Percentiles rank a stretch among this genome's conserved stretches.
phyloP scores from a whole-genome alignment of 768 basidiomycete genomes.

The Candolleomyces efflorescens region DNA sequence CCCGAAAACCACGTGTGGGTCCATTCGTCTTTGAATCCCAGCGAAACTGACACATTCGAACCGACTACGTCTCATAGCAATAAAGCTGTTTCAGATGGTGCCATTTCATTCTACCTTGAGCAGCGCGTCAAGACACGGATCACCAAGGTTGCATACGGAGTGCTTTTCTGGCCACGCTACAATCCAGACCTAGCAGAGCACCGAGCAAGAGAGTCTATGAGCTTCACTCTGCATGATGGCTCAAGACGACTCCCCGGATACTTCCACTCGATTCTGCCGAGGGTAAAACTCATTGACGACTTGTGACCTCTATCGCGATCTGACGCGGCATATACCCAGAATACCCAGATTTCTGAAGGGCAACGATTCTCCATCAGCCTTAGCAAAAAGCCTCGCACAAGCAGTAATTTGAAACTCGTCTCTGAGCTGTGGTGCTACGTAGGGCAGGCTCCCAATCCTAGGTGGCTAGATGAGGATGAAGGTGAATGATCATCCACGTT shows the following conservation, averaged over 20 bases:
- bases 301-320: no score
- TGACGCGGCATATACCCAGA: no score
- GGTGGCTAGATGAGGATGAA: no score
- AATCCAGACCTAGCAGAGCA: conserved; percentile 10
- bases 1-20: conserved; percentile 46
- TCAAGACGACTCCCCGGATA: background rate
- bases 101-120: conserved; percentile 13
- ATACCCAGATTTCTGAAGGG: background rate
- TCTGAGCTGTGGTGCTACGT: no score
- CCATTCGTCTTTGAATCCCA: background rate
- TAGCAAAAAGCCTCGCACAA: background rate
- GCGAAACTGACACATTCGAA: background rate
- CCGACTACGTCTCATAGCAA: conserved; percentile 10
- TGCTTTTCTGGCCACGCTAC: conserved; percentile 1
- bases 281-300: background rate
- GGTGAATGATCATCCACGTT: background rate
- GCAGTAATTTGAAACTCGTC: no score
- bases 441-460: no score
- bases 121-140: conserved; percentile 1
- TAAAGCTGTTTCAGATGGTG: conserved; percentile 22
- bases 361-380: background rate
- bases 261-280: background rate
- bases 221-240: background rate
- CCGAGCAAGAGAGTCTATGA: background rate
- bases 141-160: background rate